Evolutionary conservation across 352 stramenopile species (phyloP).

Genomic region (Elongisporangium anandrum): DNA sequence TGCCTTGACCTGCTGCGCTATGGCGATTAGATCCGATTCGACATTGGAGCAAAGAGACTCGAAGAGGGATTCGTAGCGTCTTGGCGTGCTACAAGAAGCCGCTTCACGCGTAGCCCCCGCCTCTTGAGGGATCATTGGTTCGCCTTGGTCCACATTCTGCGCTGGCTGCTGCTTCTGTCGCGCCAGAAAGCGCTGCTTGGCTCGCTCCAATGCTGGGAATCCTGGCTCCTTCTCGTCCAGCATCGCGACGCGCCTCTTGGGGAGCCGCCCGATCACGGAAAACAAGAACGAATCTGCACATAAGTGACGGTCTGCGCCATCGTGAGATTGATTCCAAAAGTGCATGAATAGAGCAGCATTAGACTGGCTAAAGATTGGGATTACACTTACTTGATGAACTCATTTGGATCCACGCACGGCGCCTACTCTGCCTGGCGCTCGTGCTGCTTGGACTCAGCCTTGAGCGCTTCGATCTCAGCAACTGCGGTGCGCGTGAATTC

Average conservation of each 20-base stretch:
- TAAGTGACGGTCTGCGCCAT: too few relatives aligned
- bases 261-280: too few relatives aligned
- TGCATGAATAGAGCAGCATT: too few relatives aligned
- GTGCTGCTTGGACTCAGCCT: neutral
- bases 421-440: neutral
- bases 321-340: too few relatives aligned
- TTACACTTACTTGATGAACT: too few relatives aligned
- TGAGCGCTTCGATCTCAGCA: neutral
- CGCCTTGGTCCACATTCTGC: neutral
- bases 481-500: neutral
- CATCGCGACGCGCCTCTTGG: neutral
- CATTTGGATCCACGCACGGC: too few relatives aligned
- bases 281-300: too few relatives aligned
- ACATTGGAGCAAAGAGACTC: constrained; percentile 13
- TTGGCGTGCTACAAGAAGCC: constrained; percentile 1
- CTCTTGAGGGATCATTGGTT: neutral
- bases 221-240: neutral
- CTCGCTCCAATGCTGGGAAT: constrained; percentile 23
- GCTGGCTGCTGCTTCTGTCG: constrained; percentile 4
- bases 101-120: neutral
- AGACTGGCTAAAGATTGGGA: too few relatives aligned
- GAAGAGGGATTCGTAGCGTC: constrained; percentile 6
- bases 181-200: constrained; percentile 22
- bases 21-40: constrained; percentile 16
- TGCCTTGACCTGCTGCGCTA: constrained; percentile 9